Base-by-base conservation (phyloP, 768 basidiomycete species). In the Naematelia aurantialba region DNA sequence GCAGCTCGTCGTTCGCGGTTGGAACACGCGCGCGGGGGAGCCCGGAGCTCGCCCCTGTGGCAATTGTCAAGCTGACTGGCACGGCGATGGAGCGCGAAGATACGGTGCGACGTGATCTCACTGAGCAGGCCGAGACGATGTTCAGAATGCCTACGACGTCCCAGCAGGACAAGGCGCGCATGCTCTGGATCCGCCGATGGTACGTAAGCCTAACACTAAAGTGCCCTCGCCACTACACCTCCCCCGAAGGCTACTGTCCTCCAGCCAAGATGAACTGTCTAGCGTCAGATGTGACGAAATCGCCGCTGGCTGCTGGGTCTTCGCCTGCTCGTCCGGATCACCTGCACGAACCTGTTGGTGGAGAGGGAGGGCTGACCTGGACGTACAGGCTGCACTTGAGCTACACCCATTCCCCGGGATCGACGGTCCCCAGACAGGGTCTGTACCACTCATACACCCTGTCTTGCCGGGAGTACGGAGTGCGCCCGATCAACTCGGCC, bases 401-500 rank as follows among this genome's bases (percentile, higher is more conserved):
- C 60, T 72, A 72, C 42, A 52, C 46, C 17, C 39, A 30, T 4
- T 55, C 61, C 4, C 24, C 52, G 2, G 60, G 61, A 4, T 45
- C 49, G 31, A 92, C 92, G 76, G 91, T 93, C 31, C 89, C 91
- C 46, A 85, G 91, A 53, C 91, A 94, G 73, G 91, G 91, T 4
- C 84, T 96, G 52, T 96, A 93, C 78, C 89, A 90, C 74, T 93
- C 91, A 30, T 96, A 93, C 79, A 84, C 88, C 62, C 82, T 89
- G 55, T 86, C 92, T 57, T 92, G 89, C 78, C 89, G 91, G 79
- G 88, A 90, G 78, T 90, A 92, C 79, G 88, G 88, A 52, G 89
- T 92, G 61, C 89, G 89, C 53, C 89, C 93, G 73, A 90, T 94
- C 81, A 96, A 93, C 81, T 91, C 91, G 34, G 92, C 92, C 66